phyloP scores from a whole-genome alignment of 495 filamentous ascomycete species.

The Daldinia decipiens region DNA sequence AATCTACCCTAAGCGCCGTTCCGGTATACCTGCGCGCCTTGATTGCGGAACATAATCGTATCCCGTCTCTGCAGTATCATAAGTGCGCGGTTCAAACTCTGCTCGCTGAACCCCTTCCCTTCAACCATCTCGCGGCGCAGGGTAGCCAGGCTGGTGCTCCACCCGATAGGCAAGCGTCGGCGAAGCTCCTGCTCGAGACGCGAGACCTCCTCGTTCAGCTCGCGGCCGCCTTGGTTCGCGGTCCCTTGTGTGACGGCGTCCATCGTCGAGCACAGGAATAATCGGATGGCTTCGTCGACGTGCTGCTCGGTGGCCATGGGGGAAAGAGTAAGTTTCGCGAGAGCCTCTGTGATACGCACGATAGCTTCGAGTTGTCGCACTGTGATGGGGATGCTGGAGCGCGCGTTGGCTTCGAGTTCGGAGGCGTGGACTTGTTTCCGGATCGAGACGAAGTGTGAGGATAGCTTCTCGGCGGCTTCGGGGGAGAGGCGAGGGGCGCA shows the following conservation, averaged over 20 bases:
- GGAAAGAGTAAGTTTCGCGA: conserved; percentile 89
- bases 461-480: conserved; percentile 95
- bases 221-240: conserved; percentile 79
- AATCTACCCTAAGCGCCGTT: conserved; percentile 56
- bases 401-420: conserved; percentile 85
- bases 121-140: conserved; percentile 91
- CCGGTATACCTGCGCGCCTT: conserved; percentile 88
- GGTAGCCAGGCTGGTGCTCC: conserved; percentile 89
- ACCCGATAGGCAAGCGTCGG: conserved; percentile 89
- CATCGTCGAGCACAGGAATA: conserved; percentile 98
- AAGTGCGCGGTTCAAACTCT: conserved; percentile 83
- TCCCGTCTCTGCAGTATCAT: conserved; percentile 88
- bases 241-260: conserved; percentile 93
- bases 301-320: conserved; percentile 88
- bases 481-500: conserved; percentile 93
- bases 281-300: conserved; percentile 96
- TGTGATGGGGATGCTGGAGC: conserved; percentile 95
- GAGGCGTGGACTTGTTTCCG: conserved; percentile 91
- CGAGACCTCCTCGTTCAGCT: conserved; percentile 86
- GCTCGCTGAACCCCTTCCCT: conserved; percentile 85
- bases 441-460: conserved; percentile 96
- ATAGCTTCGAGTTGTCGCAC: conserved; percentile 97
- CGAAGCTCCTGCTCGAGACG: conserved; percentile 94
- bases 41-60: conserved; percentile 89
- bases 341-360: conserved; percentile 93